Percentiles rank a stretch among this genome's conserved stretches.
phyloP scores from a whole-genome alignment of 2,329 filamentous ascomycete species.

The Sclerotiophoma versabilis region DNA sequence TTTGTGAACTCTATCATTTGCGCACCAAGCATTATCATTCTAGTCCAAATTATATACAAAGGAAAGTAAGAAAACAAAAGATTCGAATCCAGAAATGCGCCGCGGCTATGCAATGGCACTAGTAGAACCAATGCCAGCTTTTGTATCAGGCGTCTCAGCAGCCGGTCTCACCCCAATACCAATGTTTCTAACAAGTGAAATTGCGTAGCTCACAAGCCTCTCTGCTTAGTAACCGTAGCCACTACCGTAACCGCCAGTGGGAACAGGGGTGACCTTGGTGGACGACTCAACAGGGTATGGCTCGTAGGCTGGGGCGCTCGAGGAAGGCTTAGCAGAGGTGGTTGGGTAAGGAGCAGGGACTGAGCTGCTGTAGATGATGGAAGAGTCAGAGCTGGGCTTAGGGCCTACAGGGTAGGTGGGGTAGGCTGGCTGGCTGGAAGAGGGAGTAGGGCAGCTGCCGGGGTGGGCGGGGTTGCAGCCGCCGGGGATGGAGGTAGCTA shows the following conservation, averaged over 20 bases:
- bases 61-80: conserved; percentile 14
- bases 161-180: conserved; percentile 6
- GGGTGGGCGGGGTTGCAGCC: conserved; percentile 5
- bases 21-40: conserved; percentile 11
- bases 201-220: not conserved
- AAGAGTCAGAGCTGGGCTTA: conserved; percentile 21
- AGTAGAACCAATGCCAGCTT: conserved; percentile 14
- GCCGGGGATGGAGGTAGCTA: not conserved
- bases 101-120: conserved; percentile 32
- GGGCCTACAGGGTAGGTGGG: conserved; percentile 20
- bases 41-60: conserved; percentile 21
- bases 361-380: conserved; percentile 15
- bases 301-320: conserved; percentile 6
- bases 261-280: conserved; percentile 17
- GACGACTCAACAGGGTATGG: conserved; percentile 12
- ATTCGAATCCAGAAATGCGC: conserved; percentile 24
- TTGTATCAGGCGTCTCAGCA: conserved; percentile 8
- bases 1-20: not conserved
- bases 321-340: not conserved
- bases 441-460: not conserved
- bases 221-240: conserved; percentile 26
- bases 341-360: conserved; percentile 35
- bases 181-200: conserved; percentile 9
- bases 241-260: conserved; percentile 27
- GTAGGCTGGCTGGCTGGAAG: not conserved